Percentiles rank a stretch among this genome's conserved stretches.
These are phyloP conservation scores for Trichoderma orchidacearum DNA, from an alignment of 495 filamentous ascomycete species.

Conservation along the genomic window DNA sequence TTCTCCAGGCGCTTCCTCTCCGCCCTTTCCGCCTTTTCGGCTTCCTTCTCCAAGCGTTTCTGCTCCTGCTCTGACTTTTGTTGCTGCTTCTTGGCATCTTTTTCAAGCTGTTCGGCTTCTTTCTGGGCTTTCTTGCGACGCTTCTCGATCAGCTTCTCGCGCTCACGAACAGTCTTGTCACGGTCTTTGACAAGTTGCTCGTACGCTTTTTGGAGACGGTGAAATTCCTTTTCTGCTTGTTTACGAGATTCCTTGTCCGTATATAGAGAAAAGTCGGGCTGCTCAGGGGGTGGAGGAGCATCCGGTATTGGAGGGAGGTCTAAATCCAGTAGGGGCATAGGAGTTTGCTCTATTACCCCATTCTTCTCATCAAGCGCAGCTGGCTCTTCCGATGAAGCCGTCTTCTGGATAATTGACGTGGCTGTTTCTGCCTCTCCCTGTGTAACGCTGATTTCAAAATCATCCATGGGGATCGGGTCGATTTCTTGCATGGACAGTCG, in stretches of 20 bases:
- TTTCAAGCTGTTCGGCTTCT: conserved; percentile 21
- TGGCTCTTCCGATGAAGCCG: conserved; percentile 4
- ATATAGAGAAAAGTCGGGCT: conserved; percentile 35
- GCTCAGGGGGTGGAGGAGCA: conserved; percentile 22
- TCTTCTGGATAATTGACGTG: conserved; percentile 1
- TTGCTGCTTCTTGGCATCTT: conserved; percentile 18
- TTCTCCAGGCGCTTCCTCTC: conserved; percentile 7
- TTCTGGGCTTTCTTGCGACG: conserved; percentile 34
- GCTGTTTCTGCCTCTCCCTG: conserved; percentile 7
- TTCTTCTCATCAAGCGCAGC: conserved; percentile 7
- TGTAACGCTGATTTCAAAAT: conserved; percentile 6
- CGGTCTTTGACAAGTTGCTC: conserved; percentile 48
- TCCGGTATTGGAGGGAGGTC: conserved; percentile 28
- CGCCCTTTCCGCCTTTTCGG: conserved; percentile 14
- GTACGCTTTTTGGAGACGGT: conserved; percentile 41
- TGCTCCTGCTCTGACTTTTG: neutral
- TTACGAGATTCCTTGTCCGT: conserved; percentile 49
- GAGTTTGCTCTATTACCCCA: neutral
- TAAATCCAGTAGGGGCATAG: conserved; percentile 4
- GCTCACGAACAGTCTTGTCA: conserved; percentile 44
- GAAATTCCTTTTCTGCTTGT: conserved; percentile 48
- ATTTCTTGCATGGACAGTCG: neutral
- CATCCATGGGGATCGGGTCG: neutral
- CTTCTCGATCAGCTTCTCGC: conserved; percentile 42
- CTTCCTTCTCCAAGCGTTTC: conserved; percentile 16